These are phyloP conservation scores for Alectoria sarmentosa DNA, from an alignment of 495 filamentous ascomycete species.

Conservation along the genomic window DNA sequence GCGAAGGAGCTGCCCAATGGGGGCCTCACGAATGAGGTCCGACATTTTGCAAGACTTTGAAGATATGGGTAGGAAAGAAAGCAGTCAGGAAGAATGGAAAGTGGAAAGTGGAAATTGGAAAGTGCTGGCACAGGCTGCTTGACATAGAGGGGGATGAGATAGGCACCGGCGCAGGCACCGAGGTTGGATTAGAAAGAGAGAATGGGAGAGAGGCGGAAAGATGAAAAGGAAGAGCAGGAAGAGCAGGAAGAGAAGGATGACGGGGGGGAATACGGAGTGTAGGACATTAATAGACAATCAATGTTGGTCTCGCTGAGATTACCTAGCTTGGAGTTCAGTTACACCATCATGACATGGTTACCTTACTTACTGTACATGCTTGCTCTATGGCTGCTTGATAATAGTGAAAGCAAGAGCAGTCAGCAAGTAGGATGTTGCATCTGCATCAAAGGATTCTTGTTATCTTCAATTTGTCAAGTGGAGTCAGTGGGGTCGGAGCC, in stretches of 20 bases:
- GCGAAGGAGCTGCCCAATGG: constrained; percentile 48
- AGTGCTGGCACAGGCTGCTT: too few species aligned
- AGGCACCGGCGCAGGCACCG: too few species aligned
- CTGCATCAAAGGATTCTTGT: too few species aligned
- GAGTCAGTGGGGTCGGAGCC: too few species aligned
- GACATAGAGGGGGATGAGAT: neutral
- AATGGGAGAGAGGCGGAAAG: neutral
- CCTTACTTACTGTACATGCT: too few species aligned
- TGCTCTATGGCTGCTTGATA: neutral
- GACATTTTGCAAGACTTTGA: constrained; percentile 14
- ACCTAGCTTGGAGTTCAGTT: too few species aligned
- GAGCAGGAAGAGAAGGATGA: neutral
- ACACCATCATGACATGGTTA: too few species aligned
- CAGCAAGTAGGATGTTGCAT: neutral
- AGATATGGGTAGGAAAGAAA: neutral
- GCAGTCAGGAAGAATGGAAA: neutral
- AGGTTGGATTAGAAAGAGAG: neutral
- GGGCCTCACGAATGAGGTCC: constrained; percentile 42
- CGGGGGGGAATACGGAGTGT: too few species aligned
- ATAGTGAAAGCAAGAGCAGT: constrained; percentile 1
- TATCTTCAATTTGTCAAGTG: too few species aligned
- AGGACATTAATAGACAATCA: too few species aligned
- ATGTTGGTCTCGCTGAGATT: too few species aligned
- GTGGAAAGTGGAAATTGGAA: neutral
- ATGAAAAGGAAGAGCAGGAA: neutral